Evolutionary conservation across 345 rosid species (phyloP), one percentile per base, ranked within the genome.

Genomic region (Lepidium aucheri): DNA sequence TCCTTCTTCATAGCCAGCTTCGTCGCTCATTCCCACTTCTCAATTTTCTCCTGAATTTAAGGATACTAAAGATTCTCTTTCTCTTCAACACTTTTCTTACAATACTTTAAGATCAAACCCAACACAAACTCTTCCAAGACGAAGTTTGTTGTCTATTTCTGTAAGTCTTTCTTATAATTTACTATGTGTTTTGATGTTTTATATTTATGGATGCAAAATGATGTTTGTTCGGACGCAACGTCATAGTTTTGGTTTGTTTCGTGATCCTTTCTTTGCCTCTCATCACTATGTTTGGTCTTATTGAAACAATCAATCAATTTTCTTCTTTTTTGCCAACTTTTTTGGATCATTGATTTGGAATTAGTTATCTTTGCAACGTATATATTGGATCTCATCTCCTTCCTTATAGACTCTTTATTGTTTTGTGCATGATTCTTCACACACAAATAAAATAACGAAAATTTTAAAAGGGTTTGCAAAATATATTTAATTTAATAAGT

Each of bases 1-100:
- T 63, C 44, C 46, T 40, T 58, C 53, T 73, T 73, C 71, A 42
- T 72, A 2, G 24, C 40, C 45, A 50, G 43, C 71, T 62, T 71
- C 71, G 43, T 40, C 53, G 52, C 49, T 58, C 33, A 7, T 49
- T 65, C 14, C 12, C 54, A 5, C 53, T 49, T 57, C 44, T 50
- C 17, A 13, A 42, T 40, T 35, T 54, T 54, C 49, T 9, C 36
- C 32, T 7, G 5, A 45, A 30, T 16, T 1, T 13, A 34, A 35
- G 36, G 20, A 58, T 9, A 15, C 0, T 5, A 7, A 33, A 34
- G 16, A 60, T 13, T 20, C 7, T 30, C 20, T 15, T 35, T 57
- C 32, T 36, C 22, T 22, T n/a, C n/a, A 22, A 26, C 11, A 53
- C 39, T 62, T 40, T 26, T 46, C 7, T 54, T 9, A 43, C 50